Evolutionary conservation across 352 stramenopile genomes (phyloP), one percentile per base, ranked within the genome.

Genomic region (Peronospora destructor): DNA sequence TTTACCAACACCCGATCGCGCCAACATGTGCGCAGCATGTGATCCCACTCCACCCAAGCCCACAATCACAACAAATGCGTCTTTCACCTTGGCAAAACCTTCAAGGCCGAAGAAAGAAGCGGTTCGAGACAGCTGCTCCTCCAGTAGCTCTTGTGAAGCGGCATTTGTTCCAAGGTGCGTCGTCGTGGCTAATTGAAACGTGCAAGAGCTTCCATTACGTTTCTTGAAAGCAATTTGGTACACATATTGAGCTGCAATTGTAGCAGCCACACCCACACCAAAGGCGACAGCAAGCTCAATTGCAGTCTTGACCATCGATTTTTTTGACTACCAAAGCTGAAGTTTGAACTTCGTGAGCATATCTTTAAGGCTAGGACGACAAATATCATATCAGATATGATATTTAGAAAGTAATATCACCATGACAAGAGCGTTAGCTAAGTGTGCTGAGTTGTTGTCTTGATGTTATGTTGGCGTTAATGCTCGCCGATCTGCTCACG

Each of bases 21-120:
- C 95, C 45, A 99, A 74, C 92, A 99, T 98, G 63, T 98, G 80
- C n/a, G 94, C 94, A 4, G 91, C 85, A 63, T 99, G 96, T 29
- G 77, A 91, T 4, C 97, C 96, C 4, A 99, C 96, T 19, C 96
- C 96, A 28, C 96, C 96, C 12, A 98, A 70, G 14, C 96, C 97
- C 19, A 99, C 88, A 37, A 99, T 85, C 34, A 98, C 77, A 30
- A 98, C 82, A 48, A 95, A 95, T 9, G 84, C 71, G 52, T 90
- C 68, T 48, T 86, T 73, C 45, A 98, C 83, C 34, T 80, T 75
- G 8, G 82, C 45, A 70, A 98, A 96, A 32, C 88, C 89, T 9
- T 97, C 73, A 12, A 94, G 67, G 11, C 91, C 91, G 54, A 99
- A 98, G 72, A 98, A 99, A 4, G 94, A 73, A 26, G 65, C 63